Conservation (phyloP, 2,329 filamentous ascomycete species). For the Fusarium penzigii region DNA sequence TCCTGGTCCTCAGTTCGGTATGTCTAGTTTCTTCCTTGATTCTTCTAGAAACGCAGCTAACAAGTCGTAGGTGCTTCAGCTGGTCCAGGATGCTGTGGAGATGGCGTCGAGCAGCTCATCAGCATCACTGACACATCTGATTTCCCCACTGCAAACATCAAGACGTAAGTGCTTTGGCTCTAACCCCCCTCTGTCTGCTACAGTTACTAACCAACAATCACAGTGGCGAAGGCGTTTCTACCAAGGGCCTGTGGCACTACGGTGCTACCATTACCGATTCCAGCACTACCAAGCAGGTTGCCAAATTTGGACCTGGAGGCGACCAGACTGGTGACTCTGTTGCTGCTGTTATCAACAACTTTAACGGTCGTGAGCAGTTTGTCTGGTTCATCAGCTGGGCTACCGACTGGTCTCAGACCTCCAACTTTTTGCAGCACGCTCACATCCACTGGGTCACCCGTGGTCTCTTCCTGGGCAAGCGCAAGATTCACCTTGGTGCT, state of each 20-base stretch:
- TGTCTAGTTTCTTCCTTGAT: not conserved
- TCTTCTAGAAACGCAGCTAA: not conserved
- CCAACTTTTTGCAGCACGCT: conserved; percentile 15
- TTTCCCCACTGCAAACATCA: conserved; percentile 18
- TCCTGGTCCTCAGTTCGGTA: conserved; percentile 12
- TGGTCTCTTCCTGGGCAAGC: conserved; percentile 19
- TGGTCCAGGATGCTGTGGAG: not conserved
- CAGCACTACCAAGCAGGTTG: conserved; percentile 11
- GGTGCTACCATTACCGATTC: conserved; percentile 13
- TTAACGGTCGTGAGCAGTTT: conserved; percentile 18
- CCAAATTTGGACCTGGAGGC: conserved; percentile 15
- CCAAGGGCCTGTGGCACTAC: conserved; percentile 17
- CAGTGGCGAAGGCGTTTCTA: conserved; percentile 13
- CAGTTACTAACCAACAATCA: not conserved
- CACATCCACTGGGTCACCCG: conserved; percentile 23
- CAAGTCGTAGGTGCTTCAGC: not conserved
- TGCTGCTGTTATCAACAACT: conserved; percentile 18
- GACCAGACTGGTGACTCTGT: conserved; percentile 12
- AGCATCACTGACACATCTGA: conserved; percentile 13
- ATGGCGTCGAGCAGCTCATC: conserved; percentile 7
- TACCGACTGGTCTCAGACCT: conserved; percentile 16
- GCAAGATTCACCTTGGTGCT: conserved; percentile 14
- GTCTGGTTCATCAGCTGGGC: conserved; percentile 23
- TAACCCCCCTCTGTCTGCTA: not conserved
- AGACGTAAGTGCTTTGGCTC: conserved; percentile 3